These are phyloP conservation scores for Gossypium australe DNA, from an alignment of 345 rosid genomes.

Conservation along the genomic window DNA sequence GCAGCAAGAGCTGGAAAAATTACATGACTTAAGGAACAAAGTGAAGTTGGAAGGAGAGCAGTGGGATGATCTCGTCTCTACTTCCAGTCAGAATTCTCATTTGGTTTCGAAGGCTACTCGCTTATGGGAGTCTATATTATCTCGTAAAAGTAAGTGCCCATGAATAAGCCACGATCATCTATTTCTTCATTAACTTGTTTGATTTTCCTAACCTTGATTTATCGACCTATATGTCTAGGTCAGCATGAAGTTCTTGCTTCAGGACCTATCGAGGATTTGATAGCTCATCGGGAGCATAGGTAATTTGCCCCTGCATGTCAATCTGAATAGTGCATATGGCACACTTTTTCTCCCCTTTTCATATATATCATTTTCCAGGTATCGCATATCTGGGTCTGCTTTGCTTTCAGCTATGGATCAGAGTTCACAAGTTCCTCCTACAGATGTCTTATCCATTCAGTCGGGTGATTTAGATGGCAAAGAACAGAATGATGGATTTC, in stretches of 20 bases:
- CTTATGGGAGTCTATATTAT: conserved; percentile 89
- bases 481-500: conserved; percentile 59
- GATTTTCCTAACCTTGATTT: neutral
- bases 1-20: conserved; percentile 97
- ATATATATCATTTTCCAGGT: conserved; percentile 45
- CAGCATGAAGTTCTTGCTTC: conserved; percentile 99
- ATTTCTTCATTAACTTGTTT: neutral
- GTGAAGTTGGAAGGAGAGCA: conserved; percentile 95
- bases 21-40: conserved; percentile 89
- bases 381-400: conserved; percentile 95
- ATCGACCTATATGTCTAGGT: conserved; percentile 37
- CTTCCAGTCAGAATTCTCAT: conserved; percentile 94
- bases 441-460: conserved; percentile 55
- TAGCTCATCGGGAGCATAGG: conserved; percentile 99
- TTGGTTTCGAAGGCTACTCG: conserved; percentile 87
- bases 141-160: conserved; percentile 70
- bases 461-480: conserved; percentile 62
- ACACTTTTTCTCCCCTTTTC: conserved; percentile 16
- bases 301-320: conserved; percentile 21
- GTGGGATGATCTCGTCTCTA: conserved; percentile 97
- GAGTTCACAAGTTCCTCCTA: conserved; percentile 79
- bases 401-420: conserved; percentile 97
- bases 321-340: neutral
- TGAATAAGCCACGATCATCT: neutral
- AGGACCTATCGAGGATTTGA: conserved; percentile 97